Evolutionary conservation across 768 basidiomycete species (phyloP).

Genomic region (Rhizopogon vesiculosus): DNA sequence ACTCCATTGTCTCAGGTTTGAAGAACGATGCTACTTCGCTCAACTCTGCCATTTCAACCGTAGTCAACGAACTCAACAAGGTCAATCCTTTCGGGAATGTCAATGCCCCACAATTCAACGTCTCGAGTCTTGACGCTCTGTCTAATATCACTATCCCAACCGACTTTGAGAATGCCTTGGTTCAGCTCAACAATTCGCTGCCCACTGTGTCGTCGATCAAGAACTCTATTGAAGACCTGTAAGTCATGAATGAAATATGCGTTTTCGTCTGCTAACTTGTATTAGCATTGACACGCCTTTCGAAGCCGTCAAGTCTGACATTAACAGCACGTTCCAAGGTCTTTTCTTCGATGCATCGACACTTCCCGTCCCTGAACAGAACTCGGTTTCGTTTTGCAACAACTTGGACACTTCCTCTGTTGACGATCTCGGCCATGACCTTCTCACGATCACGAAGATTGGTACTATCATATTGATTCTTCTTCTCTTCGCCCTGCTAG

Average conservation of each 20-base stretch:
- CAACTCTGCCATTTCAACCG: slow-evolving; percentile 62
- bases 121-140: slow-evolving; percentile 71
- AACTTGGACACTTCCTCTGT: slow-evolving; percentile 79
- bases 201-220: slow-evolving; percentile 78
- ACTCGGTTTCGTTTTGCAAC: slow-evolving; percentile 68
- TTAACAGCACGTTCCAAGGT: slow-evolving; percentile 80
- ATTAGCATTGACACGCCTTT: slow-evolving; percentile 80
- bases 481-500: slow-evolving; percentile 68
- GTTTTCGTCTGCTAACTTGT: background rate
- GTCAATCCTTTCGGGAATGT: slow-evolving; percentile 71
- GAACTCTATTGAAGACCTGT: slow-evolving; percentile 63
- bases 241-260: slow-evolving; percentile 23
- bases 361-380: slow-evolving; percentile 73
- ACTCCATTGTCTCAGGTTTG: slow-evolving; percentile 60
- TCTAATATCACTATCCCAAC: slow-evolving; percentile 78
- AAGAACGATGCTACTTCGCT: slow-evolving; percentile 64
- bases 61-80: slow-evolving; percentile 68
- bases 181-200: slow-evolving; percentile 73
- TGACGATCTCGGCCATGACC: slow-evolving; percentile 76
- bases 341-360: slow-evolving; percentile 66
- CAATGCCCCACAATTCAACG: slow-evolving; percentile 62
- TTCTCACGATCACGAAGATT: slow-evolving; percentile 78
- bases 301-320: slow-evolving; percentile 80
- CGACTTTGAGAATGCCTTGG: slow-evolving; percentile 67
- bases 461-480: slow-evolving; percentile 71